Base-by-base conservation (phyloP, 164 flowering plant species). In the Echeveria elegans region DNA sequence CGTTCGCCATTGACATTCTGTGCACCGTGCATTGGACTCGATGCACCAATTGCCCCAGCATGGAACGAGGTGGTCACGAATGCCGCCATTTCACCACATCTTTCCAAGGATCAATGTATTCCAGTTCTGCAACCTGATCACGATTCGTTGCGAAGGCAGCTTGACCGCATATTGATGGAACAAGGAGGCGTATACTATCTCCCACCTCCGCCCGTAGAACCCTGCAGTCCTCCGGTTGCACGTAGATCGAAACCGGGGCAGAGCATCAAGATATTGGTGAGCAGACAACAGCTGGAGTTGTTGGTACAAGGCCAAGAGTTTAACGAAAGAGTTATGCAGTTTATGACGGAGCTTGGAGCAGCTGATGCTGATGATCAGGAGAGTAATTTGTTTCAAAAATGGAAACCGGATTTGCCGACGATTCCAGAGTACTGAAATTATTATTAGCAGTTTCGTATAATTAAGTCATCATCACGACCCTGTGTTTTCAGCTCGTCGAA, bases 351-450 rank as follows among this genome's bases (percentile, higher is more conserved):
- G 6, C 62, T 40, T 2, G 28, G n/a, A 9, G 23, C 53, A 7
- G 48, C 43, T 48, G 66, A 67, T n/a, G n/a, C n/a, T n/a, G n/a
- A n/a, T n/a, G n/a, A n/a, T n/a, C n/a, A n/a, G 48, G 68, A 58
- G 26, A 48, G 72, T 37, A 70, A 37, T 56, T 1, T 29, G 19
- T 56, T 26, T 28, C 32, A 14, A 28, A 79, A 79, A 73, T 85
- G 89, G 88, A 36, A 38, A 65, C 88, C 85, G 30, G 74, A 81
- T 56, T 75, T 84, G 66, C 71, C 78, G 48, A 68, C 78, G 52
- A 84, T 88, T 47, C 77, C 69, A 3, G 89, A 85, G 71, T 74
- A 65, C 68, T 56, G 65, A 7, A 65, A 41, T 23, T 63, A 66
- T 66, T 32, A 68, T 68, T n/a, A 14, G 58, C 24, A 21, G 58